These are phyloP conservation scores for Fragaria ananassa DNA, from an alignment of 306 rosid species.

Conservation along the genomic window DNA sequence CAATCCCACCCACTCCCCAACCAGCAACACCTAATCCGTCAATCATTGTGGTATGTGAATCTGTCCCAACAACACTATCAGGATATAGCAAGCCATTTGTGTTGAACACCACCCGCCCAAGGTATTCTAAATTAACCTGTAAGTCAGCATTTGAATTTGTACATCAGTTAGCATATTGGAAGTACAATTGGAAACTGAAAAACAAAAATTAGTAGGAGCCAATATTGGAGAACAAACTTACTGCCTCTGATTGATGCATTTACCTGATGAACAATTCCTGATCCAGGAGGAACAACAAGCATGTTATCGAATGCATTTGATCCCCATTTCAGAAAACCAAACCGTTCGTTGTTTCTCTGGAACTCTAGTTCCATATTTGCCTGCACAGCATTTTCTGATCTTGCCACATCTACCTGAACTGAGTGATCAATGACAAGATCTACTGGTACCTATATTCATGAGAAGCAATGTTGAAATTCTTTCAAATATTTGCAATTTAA, in stretches of 20 bases:
- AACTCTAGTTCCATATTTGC: conserved; percentile 88
- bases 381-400: conserved; percentile 91
- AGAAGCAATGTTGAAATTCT: neutral
- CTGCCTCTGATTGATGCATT: conserved; percentile 16
- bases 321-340: conserved; percentile 97
- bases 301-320: conserved; percentile 83
- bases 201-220: neutral
- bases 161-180: conserved; percentile 13
- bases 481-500: neutral
- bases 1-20: conserved; percentile 99
- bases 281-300: conserved; percentile 97
- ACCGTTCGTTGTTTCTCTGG: conserved; percentile 76
- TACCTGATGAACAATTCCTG: conserved; percentile 98
- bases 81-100: conserved; percentile 79
- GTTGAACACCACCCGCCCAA: conserved; percentile 90
- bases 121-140: conserved; percentile 94
- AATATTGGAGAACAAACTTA: neutral
- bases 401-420: conserved; percentile 94
- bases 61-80: conserved; percentile 96
- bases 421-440: conserved; percentile 99
- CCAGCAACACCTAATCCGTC: conserved; percentile 99
- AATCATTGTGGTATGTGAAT: conserved; percentile 97
- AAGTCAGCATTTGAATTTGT: conserved; percentile 25
- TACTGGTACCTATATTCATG: conserved; percentile 70
- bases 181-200: conserved; percentile 6